Evolutionary conservation across 495 filamentous ascomycete species (phyloP), one percentile per base, ranked within the genome.

Genomic region (Trichoderma parareesei): DNA sequence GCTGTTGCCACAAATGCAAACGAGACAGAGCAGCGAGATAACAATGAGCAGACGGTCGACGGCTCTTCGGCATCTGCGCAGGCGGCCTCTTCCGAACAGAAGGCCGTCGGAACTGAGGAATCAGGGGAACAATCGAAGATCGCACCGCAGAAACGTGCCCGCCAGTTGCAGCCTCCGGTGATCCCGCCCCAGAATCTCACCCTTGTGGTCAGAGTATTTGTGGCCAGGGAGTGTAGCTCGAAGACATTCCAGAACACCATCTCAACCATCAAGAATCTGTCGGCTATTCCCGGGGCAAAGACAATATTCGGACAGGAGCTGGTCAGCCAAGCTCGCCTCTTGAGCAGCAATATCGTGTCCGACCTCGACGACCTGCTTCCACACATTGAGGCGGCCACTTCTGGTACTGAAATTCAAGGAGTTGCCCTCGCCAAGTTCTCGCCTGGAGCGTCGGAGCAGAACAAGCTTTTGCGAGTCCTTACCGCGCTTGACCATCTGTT

Each of bases 221-320:
- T 93, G 13, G 93, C 94, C 62, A 89, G 92, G 38, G 94, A 99
- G 73, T 99, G 94, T 77, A 94, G 89, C 69, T 92, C 90, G 60
- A 96, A 96, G 78, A 97, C 93, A 2, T 98, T 98, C 82, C 88
- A 91, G 69, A 93, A 98, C 71, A 97, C 95, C 0, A 83, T 98
- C 57, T 93, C 95, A 18, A 93, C 94, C 9, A 98, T 99, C 80
- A 97, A 96, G 77, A 97, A 98, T 70, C 86, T 99, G 41, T 97
- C 94, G 43, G 87, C 88, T 57, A 91, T 99, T 65, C 92, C 93
- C 33, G 91, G 88, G 37, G 93, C 95, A 16, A 92, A 93, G 70
- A 87, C 89, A 67, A 81, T 94, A 9, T 98, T 99, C 74, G 93
- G 93, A 38, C 85, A 88, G 61, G 95, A 97, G 76, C 83, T 99